These are phyloP conservation scores for Chaetothyriales sp. DNA, from an alignment of 2,329 filamentous ascomycete genomes.

Conservation along the genomic window DNA sequence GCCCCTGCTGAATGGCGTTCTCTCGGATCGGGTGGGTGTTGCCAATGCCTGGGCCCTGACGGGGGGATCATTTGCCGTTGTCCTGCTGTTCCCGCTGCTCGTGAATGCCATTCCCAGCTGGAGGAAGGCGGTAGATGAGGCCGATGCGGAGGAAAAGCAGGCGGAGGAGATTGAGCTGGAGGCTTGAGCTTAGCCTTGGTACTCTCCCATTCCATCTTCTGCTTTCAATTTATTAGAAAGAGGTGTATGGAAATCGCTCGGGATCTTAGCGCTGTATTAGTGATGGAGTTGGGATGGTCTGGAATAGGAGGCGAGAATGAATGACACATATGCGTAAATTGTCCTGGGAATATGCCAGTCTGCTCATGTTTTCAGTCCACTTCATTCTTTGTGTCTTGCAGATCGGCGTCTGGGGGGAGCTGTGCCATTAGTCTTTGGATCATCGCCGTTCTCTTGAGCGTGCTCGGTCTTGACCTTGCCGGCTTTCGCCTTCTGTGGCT, in stretches of 20 bases:
- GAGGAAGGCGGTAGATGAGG: slow-evolving; percentile 9
- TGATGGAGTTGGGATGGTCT: too few species aligned
- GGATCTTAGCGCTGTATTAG: too few species aligned
- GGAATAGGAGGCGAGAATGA: too few species aligned
- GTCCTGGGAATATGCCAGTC: too few species aligned
- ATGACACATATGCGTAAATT: too few species aligned
- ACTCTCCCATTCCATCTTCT: too few species aligned
- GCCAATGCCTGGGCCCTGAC: slow-evolving; percentile 12
- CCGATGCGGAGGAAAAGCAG: slow-evolving; percentile 3
- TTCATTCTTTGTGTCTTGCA: too few species aligned
- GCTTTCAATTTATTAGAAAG: too few species aligned
- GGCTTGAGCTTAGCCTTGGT: too few species aligned
- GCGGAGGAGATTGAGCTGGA: background rate
- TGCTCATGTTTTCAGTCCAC: too few species aligned
- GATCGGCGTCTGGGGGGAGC: background rate
- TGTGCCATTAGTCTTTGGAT: background rate
- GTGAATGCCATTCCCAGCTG: slow-evolving; percentile 13
- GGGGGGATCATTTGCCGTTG: slow-evolving; percentile 10
- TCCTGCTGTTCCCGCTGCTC: slow-evolving; percentile 12
- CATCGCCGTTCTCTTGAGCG: slow-evolving; percentile 12
- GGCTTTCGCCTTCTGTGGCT: slow-evolving; percentile 7
- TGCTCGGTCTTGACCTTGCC: slow-evolving; percentile 20
- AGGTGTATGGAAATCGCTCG: too few species aligned
- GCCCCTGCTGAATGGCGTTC: slow-evolving; percentile 12
- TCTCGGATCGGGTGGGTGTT: slow-evolving; percentile 13